A percentile compares a stretch with the other conserved stretches of the same genome.
phyloP scores from a whole-genome alignment of 176 grass and related monocot species.

The Aegilops tauschii region DNA sequence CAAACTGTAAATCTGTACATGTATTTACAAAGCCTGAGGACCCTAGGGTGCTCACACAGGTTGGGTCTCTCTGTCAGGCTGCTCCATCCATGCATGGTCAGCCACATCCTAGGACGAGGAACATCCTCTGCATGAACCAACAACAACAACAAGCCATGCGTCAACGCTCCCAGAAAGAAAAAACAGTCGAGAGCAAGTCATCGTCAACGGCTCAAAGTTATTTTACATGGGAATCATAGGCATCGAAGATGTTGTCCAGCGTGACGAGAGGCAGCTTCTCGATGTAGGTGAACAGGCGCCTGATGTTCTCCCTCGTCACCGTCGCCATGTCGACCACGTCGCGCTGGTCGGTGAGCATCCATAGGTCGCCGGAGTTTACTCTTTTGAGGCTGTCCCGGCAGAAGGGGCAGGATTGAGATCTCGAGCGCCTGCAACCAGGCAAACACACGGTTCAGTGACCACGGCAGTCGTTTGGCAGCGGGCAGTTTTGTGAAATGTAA shows the following conservation, averaged over 20 bases:
- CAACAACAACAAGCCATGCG: constrained; percentile 28
- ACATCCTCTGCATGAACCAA: constrained; percentile 57
- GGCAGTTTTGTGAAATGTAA: neutral
- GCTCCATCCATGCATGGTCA: constrained; percentile 26
- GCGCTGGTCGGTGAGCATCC: constrained; percentile 63
- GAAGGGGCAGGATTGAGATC: constrained; percentile 89
- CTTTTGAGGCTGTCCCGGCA: constrained; percentile 81
- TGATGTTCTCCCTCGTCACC: constrained; percentile 66
- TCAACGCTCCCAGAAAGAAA: constrained; percentile 4
- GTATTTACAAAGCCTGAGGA: constrained; percentile 45
- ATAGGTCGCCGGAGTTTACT: constrained; percentile 77
- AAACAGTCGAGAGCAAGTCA: constrained; percentile 33
- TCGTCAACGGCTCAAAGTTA: constrained; percentile 32
- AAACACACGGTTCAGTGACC: neutral
- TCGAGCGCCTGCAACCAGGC: constrained; percentile 60
- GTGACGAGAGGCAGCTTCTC: constrained; percentile 79
- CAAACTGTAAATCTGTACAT: constrained; percentile 38
- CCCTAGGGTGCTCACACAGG: neutral
- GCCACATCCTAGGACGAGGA: constrained; percentile 51
- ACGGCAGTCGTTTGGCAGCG: neutral
- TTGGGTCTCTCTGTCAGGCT: constrained; percentile 15
- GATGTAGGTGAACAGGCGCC: constrained; percentile 63
- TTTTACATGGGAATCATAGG: constrained; percentile 96
- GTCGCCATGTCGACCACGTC: constrained; percentile 72
- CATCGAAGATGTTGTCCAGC: constrained; percentile 64